Conservation (phyloP, 1,139 yeast genomes). For the Yamadazyma taylorii region DNA sequence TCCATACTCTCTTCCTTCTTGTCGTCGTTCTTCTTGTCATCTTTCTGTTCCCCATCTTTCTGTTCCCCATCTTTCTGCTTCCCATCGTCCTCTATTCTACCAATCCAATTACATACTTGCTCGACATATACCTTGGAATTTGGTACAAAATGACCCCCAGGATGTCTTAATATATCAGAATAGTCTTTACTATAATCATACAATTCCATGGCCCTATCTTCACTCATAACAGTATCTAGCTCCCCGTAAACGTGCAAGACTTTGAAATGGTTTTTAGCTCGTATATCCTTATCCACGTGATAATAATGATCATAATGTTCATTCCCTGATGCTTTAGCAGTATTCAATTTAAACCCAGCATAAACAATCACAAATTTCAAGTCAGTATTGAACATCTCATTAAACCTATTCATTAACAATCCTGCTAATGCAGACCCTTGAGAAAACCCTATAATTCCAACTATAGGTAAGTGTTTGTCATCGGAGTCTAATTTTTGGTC, state of each 20-base stretch:
- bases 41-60: slow-evolving; percentile 14
- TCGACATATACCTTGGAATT: slow-evolving; percentile 61
- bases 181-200: slow-evolving; percentile 51
- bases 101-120: slow-evolving; percentile 60
- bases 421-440: slow-evolving; percentile 57
- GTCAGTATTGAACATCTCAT: slow-evolving; percentile 25
- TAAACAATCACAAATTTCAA: slow-evolving; percentile 70
- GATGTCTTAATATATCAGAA: slow-evolving; percentile 59
- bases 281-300: slow-evolving; percentile 19
- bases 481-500: slow-evolving; percentile 22
- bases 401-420: slow-evolving; percentile 32
- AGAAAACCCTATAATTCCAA: slow-evolving; percentile 45
- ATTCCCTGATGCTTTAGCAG: slow-evolving; percentile 37
- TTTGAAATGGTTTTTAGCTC: slow-evolving; percentile 26
- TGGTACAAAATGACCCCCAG: slow-evolving; percentile 89
- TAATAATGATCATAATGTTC: slow-evolving; percentile 31
- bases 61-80: slow-evolving; percentile 10
- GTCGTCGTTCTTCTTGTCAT: slow-evolving; percentile 4
- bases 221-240: slow-evolving; percentile 85
- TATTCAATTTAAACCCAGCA: slow-evolving; percentile 71
- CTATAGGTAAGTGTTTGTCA: slow-evolving; percentile 32
- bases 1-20: slow-evolving; percentile 30
- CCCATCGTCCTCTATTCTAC: slow-evolving; percentile 17
- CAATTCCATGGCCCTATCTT: slow-evolving; percentile 60
- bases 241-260: slow-evolving; percentile 82